Evolutionary conservation across 2,329 filamentous ascomycete species (phyloP).

Genomic region (Fusarium chaquense): DNA sequence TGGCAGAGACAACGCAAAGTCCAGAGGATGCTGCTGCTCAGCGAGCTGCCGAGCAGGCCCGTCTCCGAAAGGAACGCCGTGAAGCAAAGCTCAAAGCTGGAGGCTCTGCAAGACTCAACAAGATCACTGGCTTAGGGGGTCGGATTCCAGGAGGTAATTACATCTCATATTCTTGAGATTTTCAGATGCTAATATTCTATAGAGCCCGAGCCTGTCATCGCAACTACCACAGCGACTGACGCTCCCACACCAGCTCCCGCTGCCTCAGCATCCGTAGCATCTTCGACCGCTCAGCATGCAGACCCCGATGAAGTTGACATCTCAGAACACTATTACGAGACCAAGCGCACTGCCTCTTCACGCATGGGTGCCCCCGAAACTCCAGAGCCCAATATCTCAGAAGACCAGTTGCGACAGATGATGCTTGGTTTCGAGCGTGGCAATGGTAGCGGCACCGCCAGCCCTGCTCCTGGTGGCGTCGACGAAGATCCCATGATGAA

Average conservation of each 20-base stretch:
- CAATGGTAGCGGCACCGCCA: slow-evolving; percentile 41
- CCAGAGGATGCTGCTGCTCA: slow-evolving; percentile 61
- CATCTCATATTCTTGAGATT: background rate
- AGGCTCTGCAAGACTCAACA: slow-evolving; percentile 76
- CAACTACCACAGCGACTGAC: slow-evolving; percentile 45
- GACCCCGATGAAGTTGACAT: slow-evolving; percentile 85
- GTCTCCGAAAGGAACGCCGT: slow-evolving; percentile 81
- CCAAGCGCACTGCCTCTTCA: slow-evolving; percentile 55
- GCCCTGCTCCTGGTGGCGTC: slow-evolving; percentile 38
- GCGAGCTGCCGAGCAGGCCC: slow-evolving; percentile 73
- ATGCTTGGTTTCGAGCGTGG: slow-evolving; percentile 67
- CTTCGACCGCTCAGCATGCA: slow-evolving; percentile 56
- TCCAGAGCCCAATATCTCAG: slow-evolving; percentile 56
- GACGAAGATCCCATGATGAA: slow-evolving; percentile 62
- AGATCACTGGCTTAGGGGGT: slow-evolving; percentile 77
- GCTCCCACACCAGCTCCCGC: slow-evolving; percentile 48
- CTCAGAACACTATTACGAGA: slow-evolving; percentile 77
- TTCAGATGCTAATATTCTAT: background rate
- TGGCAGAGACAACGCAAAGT: slow-evolving; percentile 56
- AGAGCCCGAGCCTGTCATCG: slow-evolving; percentile 27
- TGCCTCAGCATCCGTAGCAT: slow-evolving; percentile 49
- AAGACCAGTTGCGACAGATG: slow-evolving; percentile 73
- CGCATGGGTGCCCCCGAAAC: slow-evolving; percentile 47
- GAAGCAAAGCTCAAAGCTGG: slow-evolving; percentile 82
- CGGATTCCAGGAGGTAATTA: slow-evolving; percentile 53